A percentile compares a stretch with the other conserved stretches of the same genome.
Evolutionary conservation across 371 early-diverging fungal species (phyloP).

Genomic region (Haplosporangium sp.): DNA sequence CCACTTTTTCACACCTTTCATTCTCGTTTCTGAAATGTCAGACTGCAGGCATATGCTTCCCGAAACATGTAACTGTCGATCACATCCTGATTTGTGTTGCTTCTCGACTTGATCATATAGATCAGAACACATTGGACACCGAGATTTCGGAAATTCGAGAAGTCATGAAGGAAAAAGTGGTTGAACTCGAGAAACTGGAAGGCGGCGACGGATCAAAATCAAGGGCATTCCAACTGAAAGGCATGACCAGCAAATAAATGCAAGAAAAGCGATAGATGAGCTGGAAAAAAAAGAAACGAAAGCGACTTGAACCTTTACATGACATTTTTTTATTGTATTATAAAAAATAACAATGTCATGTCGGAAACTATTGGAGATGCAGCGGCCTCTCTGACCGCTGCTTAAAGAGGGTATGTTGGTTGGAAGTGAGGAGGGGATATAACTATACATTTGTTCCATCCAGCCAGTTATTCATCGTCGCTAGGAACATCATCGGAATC

Average conservation of each 20-base stretch:
- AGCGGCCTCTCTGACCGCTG: too few species aligned
- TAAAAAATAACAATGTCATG: background rate
- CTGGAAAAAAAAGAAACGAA: background rate
- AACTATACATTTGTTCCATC: background rate
- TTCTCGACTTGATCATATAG: conserved; percentile 21
- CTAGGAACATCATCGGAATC: conserved; percentile 15
- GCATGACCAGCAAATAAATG: conserved; percentile 21
- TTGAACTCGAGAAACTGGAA: conserved; percentile 61
- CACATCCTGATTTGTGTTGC: too few species aligned
- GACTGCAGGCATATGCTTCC: too few species aligned
- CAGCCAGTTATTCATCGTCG: conserved; percentile 23
- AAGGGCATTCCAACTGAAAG: conserved; percentile 48
- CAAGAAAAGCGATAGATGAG: background rate
- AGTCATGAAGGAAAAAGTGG: conserved; percentile 59
- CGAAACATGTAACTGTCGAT: too few species aligned
- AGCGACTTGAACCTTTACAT: too few species aligned
- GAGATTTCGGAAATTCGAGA: conserved; percentile 59
- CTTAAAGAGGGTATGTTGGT: background rate
- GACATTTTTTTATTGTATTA: background rate
- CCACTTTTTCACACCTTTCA: background rate
- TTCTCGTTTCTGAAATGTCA: background rate
- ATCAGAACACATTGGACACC: conserved; percentile 59
- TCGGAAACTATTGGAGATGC: too few species aligned
- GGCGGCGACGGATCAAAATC: conserved; percentile 57
- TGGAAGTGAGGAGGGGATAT: background rate